Conservation (phyloP, 495 filamentous ascomycete genomes). For the Penicillium subrubescens region DNA sequence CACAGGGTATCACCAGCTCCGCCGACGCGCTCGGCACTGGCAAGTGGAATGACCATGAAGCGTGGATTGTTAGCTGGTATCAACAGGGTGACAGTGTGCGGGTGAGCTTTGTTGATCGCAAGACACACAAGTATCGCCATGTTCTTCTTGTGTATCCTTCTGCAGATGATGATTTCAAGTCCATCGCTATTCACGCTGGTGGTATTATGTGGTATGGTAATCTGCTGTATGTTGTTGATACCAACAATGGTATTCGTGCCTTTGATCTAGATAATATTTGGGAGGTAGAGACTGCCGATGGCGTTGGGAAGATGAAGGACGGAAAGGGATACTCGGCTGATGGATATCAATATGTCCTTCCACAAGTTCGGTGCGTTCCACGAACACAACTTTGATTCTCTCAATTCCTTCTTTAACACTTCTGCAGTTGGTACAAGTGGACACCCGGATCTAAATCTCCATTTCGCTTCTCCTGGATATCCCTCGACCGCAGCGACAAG, state of each 20-base stretch:
- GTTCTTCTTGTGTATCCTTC: constrained; percentile 39
- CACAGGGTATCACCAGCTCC: constrained; percentile 42
- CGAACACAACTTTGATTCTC: background rate
- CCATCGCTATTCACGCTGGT: constrained; percentile 34
- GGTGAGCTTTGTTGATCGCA: constrained; percentile 38
- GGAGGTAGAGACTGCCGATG: constrained; percentile 32
- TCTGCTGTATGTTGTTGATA: constrained; percentile 37
- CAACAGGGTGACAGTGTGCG: constrained; percentile 35
- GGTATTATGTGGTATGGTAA: constrained; percentile 41
- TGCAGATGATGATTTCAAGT: constrained; percentile 30
- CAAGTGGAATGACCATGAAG: constrained; percentile 34
- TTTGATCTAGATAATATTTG: constrained; percentile 39
- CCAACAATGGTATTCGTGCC: constrained; percentile 30
- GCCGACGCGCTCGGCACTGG: constrained; percentile 37
- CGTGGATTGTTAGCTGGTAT: constrained; percentile 44
- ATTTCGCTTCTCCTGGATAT: constrained; percentile 29
- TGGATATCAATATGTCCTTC: constrained; percentile 33
- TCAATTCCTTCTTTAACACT: background rate
- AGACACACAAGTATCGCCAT: constrained; percentile 39
- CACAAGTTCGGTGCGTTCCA: constrained; percentile 24
- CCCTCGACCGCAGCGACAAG: constrained; percentile 24
- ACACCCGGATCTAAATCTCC: constrained; percentile 15
- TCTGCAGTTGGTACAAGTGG: constrained; percentile 21
- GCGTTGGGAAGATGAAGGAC: constrained; percentile 24
- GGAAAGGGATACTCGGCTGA: constrained; percentile 33